Conservation (phyloP, 2,329 filamentous ascomycete genomes). For the Cylindrodendrum hubeiense region DNA sequence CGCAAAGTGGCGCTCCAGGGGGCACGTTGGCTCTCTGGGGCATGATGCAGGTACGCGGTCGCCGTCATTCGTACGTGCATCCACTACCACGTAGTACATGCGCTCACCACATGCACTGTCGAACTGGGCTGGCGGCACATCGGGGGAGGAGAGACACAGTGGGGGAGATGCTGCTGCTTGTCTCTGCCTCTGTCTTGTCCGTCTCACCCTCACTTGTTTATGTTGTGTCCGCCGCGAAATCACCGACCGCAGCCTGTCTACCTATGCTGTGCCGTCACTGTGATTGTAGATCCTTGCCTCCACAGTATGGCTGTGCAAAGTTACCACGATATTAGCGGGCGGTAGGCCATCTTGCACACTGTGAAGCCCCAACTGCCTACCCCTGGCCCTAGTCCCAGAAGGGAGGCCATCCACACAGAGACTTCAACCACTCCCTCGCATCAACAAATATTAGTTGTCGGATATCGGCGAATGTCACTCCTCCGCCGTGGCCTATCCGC, state of each 20-base stretch:
- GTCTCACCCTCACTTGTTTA: constrained; percentile 9
- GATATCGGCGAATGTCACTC: background rate
- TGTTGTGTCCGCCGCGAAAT: constrained; percentile 7
- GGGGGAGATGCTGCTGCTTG: background rate
- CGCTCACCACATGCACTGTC: background rate
- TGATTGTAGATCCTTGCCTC: background rate
- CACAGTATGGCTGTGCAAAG: background rate
- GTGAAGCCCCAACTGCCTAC: background rate
- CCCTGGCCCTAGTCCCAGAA: constrained; percentile 4
- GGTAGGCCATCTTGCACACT: background rate
- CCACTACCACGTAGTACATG: background rate
- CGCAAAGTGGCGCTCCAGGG: background rate
- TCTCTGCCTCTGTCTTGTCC: background rate
- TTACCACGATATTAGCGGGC: background rate
- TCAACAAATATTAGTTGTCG: background rate
- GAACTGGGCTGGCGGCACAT: background rate
- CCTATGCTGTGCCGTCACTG: background rate
- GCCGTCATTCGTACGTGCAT: constrained; percentile 15
- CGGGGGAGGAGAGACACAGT: background rate
- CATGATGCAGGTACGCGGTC: constrained; percentile 41
- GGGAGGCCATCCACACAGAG: background rate
- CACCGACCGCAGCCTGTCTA: background rate
- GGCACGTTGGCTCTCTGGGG: constrained; percentile 12
- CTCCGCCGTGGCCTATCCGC: background rate
- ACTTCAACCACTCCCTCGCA: background rate